phyloP scores from a whole-genome alignment of 768 basidiomycete species.

The Nevesoporus exiguus region DNA sequence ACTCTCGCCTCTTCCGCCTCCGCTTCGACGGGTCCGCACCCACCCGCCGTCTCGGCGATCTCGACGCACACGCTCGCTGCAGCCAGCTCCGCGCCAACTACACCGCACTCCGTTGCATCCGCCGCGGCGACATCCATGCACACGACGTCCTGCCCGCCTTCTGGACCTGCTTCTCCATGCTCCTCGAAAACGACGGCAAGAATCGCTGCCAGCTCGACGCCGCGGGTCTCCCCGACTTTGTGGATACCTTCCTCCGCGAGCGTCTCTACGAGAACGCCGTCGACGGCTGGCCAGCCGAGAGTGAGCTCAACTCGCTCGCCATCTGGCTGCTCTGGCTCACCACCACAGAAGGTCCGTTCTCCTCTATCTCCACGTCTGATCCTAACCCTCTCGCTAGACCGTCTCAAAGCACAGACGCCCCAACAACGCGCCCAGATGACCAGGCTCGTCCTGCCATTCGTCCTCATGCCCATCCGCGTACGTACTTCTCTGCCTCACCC shows the following conservation, averaged over 20 bases:
- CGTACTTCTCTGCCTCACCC: background rate
- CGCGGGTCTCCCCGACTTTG: slow-evolving; percentile 47
- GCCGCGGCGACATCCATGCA: slow-evolving; percentile 35
- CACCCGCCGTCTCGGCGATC: slow-evolving; percentile 46
- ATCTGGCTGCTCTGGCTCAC: slow-evolving; percentile 67
- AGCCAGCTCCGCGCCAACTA: slow-evolving; percentile 40
- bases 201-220: slow-evolving; percentile 55
- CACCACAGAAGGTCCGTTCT: slow-evolving; percentile 45
- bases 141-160: slow-evolving; percentile 33
- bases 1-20: slow-evolving; percentile 49
- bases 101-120: slow-evolving; percentile 28
- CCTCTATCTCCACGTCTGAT: background rate
- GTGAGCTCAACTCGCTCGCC: slow-evolving; percentile 45
- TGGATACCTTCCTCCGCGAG: slow-evolving; percentile 42
- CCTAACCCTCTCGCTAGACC: slow-evolving; percentile 29
- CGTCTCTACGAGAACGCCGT: slow-evolving; percentile 42
- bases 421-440: slow-evolving; percentile 29
- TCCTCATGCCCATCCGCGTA: slow-evolving; percentile 51
- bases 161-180: slow-evolving; percentile 50
- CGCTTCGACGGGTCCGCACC: slow-evolving; percentile 57
- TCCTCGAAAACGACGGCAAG: slow-evolving; percentile 65
- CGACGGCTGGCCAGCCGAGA: slow-evolving; percentile 60
- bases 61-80: slow-evolving; percentile 36
- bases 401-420: slow-evolving; percentile 24
- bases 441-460: slow-evolving; percentile 40